A percentile compares a stretch with the other conserved stretches of the same genome.
Evolutionary conservation across 2,329 filamentous ascomycete genomes (phyloP).

Genomic region (Exophiala sp.): DNA sequence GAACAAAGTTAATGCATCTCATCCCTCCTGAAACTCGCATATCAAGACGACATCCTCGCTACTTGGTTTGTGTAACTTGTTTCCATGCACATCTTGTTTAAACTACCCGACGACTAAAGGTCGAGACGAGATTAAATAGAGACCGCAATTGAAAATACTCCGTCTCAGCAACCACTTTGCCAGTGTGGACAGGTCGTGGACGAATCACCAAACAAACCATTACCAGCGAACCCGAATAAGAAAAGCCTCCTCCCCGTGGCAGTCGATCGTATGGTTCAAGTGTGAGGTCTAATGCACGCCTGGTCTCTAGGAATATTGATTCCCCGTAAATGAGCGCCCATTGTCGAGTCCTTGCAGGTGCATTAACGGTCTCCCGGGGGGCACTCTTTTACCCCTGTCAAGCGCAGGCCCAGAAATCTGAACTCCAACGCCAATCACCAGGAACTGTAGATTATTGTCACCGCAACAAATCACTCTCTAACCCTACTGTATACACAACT

Average conservation of each 20-base stretch:
- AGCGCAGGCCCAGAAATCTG: not conserved
- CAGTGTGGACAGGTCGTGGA: not conserved
- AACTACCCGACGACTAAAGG: not conserved
- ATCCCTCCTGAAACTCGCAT: too few species aligned
- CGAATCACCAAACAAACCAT: not conserved
- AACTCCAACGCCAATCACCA: not conserved
- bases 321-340: not conserved
- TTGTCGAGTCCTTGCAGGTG: not conserved
- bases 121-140: not conserved
- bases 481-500: not conserved
- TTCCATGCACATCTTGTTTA: not conserved
- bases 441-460: slow-evolving; percentile 2
- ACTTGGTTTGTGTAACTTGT: not conserved
- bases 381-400: not conserved
- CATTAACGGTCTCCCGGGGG: not conserved
- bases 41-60: too few species aligned
- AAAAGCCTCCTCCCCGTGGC: not conserved
- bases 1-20: too few species aligned
- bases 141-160: not conserved
- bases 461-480: not conserved
- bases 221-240: not conserved
- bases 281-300: not conserved
- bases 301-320: not conserved
- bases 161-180: too few species aligned
- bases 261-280: slow-evolving; percentile 3